These are phyloP conservation scores for Neofusicoccum umdonicola DNA, from an alignment of 2,329 filamentous ascomycete species.

Conservation along the genomic window DNA sequence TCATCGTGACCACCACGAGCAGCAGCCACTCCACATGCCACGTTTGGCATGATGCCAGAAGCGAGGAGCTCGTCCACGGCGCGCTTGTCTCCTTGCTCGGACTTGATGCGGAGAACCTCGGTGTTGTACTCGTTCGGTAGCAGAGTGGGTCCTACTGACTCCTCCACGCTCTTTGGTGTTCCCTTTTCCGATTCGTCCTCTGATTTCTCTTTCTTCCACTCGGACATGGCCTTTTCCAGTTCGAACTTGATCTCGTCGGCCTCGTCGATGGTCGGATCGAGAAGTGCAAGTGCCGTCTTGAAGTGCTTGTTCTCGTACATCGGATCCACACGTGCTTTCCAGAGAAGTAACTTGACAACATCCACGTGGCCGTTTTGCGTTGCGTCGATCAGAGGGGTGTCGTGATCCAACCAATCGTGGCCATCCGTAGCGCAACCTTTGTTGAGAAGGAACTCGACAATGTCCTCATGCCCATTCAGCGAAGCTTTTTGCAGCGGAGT, in stretches of 20 bases:
- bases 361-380: conserved; percentile 92
- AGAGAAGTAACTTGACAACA: conserved; percentile 79
- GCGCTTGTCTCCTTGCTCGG: conserved; percentile 48
- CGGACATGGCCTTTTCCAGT: conserved; percentile 58
- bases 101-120: conserved; percentile 49
- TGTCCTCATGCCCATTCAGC: conserved; percentile 79
- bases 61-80: conserved; percentile 50
- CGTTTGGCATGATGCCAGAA: conserved; percentile 61
- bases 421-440: conserved; percentile 75
- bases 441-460: conserved; percentile 82
- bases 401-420: conserved; percentile 53
- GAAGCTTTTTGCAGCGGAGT: conserved; percentile 92
- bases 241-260: conserved; percentile 76
- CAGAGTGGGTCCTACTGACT: conserved; percentile 29
- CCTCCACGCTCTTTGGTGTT: conserved; percentile 18
- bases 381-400: conserved; percentile 92
- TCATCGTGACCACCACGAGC: conserved; percentile 89
- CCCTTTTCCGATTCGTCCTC: conserved; percentile 36
- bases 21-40: conserved; percentile 84
- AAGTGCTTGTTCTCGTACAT: conserved; percentile 88
- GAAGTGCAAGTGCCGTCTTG: conserved; percentile 83
- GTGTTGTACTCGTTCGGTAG: conserved; percentile 51
- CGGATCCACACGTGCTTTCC: conserved; percentile 80
- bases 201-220: conserved; percentile 46
- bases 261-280: conserved; percentile 72